Conservation (phyloP, 2,329 filamentous ascomycete genomes). For the Daldinia sp. region DNA sequence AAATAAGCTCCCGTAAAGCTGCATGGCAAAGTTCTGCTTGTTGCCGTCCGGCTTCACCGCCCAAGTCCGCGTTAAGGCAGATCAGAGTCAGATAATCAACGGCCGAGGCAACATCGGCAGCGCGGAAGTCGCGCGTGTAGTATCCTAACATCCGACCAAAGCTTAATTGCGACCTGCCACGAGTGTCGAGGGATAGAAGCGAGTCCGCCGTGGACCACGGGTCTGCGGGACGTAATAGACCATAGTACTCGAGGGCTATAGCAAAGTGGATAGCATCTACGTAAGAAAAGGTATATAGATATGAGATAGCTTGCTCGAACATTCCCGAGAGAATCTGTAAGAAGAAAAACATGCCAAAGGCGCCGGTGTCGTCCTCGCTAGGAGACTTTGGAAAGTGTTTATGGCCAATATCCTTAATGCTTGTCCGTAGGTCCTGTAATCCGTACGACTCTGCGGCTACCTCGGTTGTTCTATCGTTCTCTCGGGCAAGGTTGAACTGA, state of each 20-base stretch:
- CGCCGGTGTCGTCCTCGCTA: constrained; percentile 75
- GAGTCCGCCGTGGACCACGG: constrained; percentile 78
- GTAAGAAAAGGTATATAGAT: constrained; percentile 90
- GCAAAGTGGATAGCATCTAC: constrained; percentile 95
- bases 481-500: constrained; percentile 73
- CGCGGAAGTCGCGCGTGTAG: constrained; percentile 95
- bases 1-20: constrained; percentile 88
- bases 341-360: constrained; percentile 91
- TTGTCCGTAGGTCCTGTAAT: constrained; percentile 74
- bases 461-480: constrained; percentile 69
- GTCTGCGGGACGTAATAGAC: constrained; percentile 85
- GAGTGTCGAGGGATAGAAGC: constrained; percentile 70
- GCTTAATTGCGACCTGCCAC: constrained; percentile 82
- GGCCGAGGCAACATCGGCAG: constrained; percentile 85
- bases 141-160: constrained; percentile 93
- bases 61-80: constrained; percentile 87
- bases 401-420: constrained; percentile 86
- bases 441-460: constrained; percentile 73
- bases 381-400: constrained; percentile 87
- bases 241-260: constrained; percentile 87
- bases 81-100: constrained; percentile 94
- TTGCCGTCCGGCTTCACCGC: constrained; percentile 74
- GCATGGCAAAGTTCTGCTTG: constrained; percentile 89
- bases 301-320: constrained; percentile 92
- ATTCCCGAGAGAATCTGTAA: constrained; percentile 89